Conservation (phyloP, 179 eudicot genomes). For the Silene noctiflora region DNA sequence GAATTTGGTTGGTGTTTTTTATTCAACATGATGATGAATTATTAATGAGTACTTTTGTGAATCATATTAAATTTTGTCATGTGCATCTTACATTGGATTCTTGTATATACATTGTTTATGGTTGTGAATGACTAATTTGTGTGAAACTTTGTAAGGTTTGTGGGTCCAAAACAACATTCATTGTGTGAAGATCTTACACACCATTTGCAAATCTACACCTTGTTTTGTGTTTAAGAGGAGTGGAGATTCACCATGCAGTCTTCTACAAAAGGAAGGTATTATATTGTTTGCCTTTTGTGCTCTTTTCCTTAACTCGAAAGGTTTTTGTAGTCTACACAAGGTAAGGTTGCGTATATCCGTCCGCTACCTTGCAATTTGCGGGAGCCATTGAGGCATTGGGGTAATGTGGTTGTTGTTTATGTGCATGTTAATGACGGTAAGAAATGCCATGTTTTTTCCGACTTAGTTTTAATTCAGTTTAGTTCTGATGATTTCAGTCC, state of each 20-base stretch:
- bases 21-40: neutral
- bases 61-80: constrained; percentile 20
- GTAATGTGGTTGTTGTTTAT: neutral
- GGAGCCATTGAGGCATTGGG: neutral
- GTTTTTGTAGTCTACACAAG: too few relatives aligned
- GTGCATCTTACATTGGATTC: constrained; percentile 30
- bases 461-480: too few relatives aligned
- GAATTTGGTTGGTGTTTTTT: neutral
- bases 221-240: constrained; percentile 17
- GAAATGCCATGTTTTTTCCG: neutral
- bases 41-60: neutral
- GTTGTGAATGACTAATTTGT: constrained; percentile 28
- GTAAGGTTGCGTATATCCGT: too few relatives aligned
- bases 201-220: constrained; percentile 16
- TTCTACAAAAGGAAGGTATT: constrained; percentile 51
- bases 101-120: constrained; percentile 7
- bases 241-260: constrained; percentile 48
- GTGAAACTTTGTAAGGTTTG: constrained; percentile 41
- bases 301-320: constrained; percentile 2
- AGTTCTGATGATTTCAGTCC: too few relatives aligned
- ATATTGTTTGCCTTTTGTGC: neutral
- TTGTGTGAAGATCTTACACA: constrained; percentile 22
- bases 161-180: constrained; percentile 46
- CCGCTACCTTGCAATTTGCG: too few relatives aligned
- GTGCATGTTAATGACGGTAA: neutral